These are phyloP conservation scores for Rhizoctonia solani DNA, from an alignment of 1,284 basidiomycete genomes.

Conservation along the genomic window DNA sequence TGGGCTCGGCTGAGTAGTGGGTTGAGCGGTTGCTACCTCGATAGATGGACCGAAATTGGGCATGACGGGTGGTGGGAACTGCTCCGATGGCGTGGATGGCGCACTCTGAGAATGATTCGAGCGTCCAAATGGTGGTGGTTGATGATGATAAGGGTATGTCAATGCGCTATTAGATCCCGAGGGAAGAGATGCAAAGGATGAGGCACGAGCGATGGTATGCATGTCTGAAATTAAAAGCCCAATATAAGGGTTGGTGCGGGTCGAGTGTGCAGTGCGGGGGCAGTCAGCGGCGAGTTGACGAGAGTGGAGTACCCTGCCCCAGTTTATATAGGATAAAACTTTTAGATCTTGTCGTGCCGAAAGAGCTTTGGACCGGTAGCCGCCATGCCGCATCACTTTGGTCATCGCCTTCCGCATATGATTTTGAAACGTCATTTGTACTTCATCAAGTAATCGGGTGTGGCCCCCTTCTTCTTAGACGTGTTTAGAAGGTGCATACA, in stretches of 20 bases:
- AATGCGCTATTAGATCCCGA: slow-evolving; percentile 9
- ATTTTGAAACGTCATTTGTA: slow-evolving; percentile 31
- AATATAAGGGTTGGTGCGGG: slow-evolving; percentile 1
- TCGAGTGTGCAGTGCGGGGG: neutral
- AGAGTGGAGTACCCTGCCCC: neutral
- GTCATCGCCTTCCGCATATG: slow-evolving; percentile 1
- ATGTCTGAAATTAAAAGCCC: neutral
- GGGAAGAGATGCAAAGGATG: neutral
- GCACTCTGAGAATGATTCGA: neutral
- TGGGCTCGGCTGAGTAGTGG: neutral
- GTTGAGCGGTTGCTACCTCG: neutral
- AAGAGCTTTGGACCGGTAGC: neutral
- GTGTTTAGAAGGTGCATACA: slow-evolving; percentile 29
- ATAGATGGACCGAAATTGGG: neutral
- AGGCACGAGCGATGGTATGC: slow-evolving; percentile 23
- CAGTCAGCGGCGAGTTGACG: neutral
- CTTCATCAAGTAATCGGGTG: slow-evolving; percentile 12
- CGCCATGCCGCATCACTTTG: neutral
- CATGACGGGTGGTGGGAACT: neutral
- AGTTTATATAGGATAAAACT: slow-evolving; percentile 12
- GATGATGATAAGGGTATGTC: slow-evolving; percentile 14
- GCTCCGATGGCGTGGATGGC: neutral
- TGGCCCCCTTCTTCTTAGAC: slow-evolving; percentile 5
- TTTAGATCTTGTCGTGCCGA: slow-evolving; percentile 1
- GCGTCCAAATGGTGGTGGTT: neutral